phyloP scores from a whole-genome alignment of 2,329 filamentous ascomycete species.

The Trichoderma semiorbis region DNA sequence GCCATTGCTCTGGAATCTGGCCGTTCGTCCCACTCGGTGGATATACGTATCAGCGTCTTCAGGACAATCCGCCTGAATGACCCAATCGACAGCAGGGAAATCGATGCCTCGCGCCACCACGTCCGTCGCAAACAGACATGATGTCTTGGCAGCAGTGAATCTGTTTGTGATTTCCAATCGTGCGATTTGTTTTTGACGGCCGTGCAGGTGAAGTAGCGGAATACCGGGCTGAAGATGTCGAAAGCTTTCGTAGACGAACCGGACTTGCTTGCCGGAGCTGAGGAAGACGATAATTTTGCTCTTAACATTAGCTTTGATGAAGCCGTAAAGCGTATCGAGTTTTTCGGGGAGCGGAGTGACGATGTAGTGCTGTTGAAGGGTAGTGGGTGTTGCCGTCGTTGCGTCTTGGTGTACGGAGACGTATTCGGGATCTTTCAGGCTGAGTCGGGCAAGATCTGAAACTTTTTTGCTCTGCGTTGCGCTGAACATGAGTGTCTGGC shows the following conservation, averaged over 20 bases:
- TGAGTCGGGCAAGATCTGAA: slow-evolving; percentile 84
- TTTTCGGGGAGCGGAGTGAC: slow-evolving; percentile 83
- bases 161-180: slow-evolving; percentile 82
- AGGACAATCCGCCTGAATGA: slow-evolving; percentile 96
- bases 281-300: slow-evolving; percentile 94
- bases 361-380: slow-evolving; percentile 87
- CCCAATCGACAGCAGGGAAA: slow-evolving; percentile 96
- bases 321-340: slow-evolving; percentile 87
- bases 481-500: slow-evolving; percentile 93
- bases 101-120: slow-evolving; percentile 92
- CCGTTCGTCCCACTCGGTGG: slow-evolving; percentile 89
- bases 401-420: slow-evolving; percentile 89
- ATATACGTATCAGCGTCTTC: slow-evolving; percentile 98
- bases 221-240: slow-evolving; percentile 93
- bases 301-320: slow-evolving; percentile 86
- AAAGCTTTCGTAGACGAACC: slow-evolving; percentile 92
- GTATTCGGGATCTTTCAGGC: slow-evolving; percentile 88
- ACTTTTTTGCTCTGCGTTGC: slow-evolving; percentile 95
- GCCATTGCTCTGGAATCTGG: slow-evolving; percentile 85
- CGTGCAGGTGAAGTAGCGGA: slow-evolving; percentile 86
- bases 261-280: slow-evolving; percentile 92
- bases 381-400: slow-evolving; percentile 72
- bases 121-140: slow-evolving; percentile 92
- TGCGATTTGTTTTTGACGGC: slow-evolving; percentile 86
- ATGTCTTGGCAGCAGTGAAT: slow-evolving; percentile 76